Base-by-base conservation (phyloP, 345 rosid species). In the Gossypium turneri region DNA sequence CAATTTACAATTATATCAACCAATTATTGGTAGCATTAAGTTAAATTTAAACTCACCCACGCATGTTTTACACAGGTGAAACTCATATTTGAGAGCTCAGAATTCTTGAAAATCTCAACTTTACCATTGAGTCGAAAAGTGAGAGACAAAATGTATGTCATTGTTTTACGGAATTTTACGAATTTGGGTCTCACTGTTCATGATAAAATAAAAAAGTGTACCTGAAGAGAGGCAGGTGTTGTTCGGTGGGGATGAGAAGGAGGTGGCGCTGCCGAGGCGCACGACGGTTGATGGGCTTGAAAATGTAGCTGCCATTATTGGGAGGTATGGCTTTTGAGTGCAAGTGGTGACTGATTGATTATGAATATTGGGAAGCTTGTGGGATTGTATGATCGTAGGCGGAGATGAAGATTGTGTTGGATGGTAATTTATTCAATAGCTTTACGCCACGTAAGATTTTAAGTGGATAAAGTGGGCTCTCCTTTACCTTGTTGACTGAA, bases 301-400 rank as follows among this genome's bases (percentile, higher is more conserved):
- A 78, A 86, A 76, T 75, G 89, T 62, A 63, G 97, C 84, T 63
- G 94, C 96, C 93, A 90, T 88, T 27, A 76, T 68, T 53, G 57
- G 3, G 17, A 3, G 34, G 34, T 12, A 57, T 19, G 45, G 15
- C 34, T 29, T 29, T 25, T 78, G 16, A 9, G 52, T 55, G 63
- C 58, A 29, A 29, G 34, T 34, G 24, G 44, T 16, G 57, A 16
- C 20, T 9, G 62, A 45, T 64, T 29, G 34, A 29, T 29, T 3
- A 29, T 29, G 34, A 29, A 29, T 29, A 29, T 29, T 3, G 25
- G 48, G 73, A 60, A 70, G 55, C 10, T 53, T 29, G 34, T 29
- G n/a, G n/a, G 57, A 5, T 53, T 12, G 8, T 24, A 16, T 38
- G 60, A 59, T 55, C 29, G 12, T 53, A 48, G 56, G 22, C 50